Evolutionary conservation across 352 stramenopile species (phyloP), one percentile per base, ranked within the genome.

Genomic region (Globisporangium iwayamae): DNA sequence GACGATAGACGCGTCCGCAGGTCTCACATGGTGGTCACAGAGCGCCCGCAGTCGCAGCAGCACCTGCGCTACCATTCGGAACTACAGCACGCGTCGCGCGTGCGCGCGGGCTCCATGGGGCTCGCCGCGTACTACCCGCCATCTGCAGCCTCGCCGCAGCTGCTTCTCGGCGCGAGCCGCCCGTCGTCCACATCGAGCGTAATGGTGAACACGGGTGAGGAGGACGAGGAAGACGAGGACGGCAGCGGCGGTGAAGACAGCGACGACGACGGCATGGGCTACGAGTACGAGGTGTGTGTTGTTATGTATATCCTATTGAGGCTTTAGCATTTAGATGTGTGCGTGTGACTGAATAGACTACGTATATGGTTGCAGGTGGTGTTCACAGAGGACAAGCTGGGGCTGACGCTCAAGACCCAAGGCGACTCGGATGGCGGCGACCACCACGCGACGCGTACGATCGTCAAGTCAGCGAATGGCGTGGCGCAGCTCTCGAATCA

Each of bases 381-480:
- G 47, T 87, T 84, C 47, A 79, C 71, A 46, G 78, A 84, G 47
- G 74, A 83, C 36, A 87, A 84, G 61, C 66, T 87, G 34, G 78
- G 78, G 10, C 56, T 87, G 61, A 87, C 78, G 51, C 69, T 87
- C 32, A 78, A 80, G 56, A 79, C 63, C 50, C 56, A 87, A 22
- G 71, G 39, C 46, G 66, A 69, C 46, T 60, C 32, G 41, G 43
- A 45, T 71, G 50, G 43, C 57, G 39, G 43, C 68, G 45, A 71
- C 70, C 50, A 71, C 70, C 50, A 65, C 62, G 25, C 54, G 30
- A 18, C 75, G 60, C 60, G 74, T 38, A 87, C 76, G 1, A 74
- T 85, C 25, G 78, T 87, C 63, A 85, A 85, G 66, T 85, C 78
- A 2, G 76, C 76, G 25, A 74, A 76, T 25, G 78, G 69, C 22